phyloP scores from a whole-genome alignment of 257 asterid species.

The Avicennia marina region DNA sequence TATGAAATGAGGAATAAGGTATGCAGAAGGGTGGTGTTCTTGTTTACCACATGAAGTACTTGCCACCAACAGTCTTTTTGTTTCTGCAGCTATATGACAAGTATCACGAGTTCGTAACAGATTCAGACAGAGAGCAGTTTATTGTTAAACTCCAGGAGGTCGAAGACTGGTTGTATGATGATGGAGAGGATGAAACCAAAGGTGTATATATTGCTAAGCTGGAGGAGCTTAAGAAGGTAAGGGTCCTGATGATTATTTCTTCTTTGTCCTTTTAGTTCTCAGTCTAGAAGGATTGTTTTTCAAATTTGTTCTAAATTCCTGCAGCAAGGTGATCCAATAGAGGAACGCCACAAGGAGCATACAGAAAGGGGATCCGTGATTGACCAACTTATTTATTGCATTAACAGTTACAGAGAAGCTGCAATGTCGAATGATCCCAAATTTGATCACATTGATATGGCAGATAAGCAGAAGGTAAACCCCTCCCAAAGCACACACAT shows the following conservation, averaged over 20 bases:
- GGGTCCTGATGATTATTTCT: too few species aligned
- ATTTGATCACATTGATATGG: conserved; percentile 80
- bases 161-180: conserved; percentile 97
- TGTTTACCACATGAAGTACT: neutral
- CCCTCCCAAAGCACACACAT: neutral
- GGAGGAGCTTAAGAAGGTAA: conserved; percentile 73
- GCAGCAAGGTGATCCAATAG: conserved; percentile 93
- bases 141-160: conserved; percentile 74
- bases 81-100: conserved; percentile 66
- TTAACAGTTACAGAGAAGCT: conserved; percentile 79
- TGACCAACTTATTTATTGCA: conserved; percentile 57
- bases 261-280: neutral
- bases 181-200: conserved; percentile 93
- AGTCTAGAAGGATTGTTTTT: neutral
- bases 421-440: conserved; percentile 67
- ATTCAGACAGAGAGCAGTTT: conserved; percentile 68
- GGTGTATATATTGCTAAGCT: conserved; percentile 72
- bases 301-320: conserved; percentile 16
- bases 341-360: conserved; percentile 78
- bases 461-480: conserved; percentile 74
- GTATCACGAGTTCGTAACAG: conserved; percentile 64
- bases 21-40: neutral
- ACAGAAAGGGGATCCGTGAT: conserved; percentile 66
- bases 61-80: neutral
- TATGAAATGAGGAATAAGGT: conserved; percentile 95